Evolutionary conservation across 306 rosid species (phyloP).

Genomic region (Cicer arietinum): DNA sequence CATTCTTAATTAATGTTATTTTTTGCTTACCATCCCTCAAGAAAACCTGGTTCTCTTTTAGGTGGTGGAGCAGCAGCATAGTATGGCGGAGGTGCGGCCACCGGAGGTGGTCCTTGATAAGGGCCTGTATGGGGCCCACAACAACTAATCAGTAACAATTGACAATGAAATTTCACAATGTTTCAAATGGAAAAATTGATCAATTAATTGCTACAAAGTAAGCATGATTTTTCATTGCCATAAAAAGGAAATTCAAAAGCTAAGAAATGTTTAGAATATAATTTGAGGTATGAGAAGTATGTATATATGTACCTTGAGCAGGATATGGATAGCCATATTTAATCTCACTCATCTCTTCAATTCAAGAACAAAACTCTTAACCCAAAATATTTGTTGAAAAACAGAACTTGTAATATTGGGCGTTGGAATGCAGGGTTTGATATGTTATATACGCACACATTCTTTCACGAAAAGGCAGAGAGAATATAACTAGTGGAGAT

Average conservation of each 20-base stretch:
- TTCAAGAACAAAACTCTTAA: slow-evolving; percentile 26
- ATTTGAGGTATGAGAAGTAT: slow-evolving; percentile 25
- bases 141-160: slow-evolving; percentile 14
- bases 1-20: no score
- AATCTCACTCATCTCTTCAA: slow-evolving; percentile 59
- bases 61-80: slow-evolving; percentile 59
- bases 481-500: slow-evolving; percentile 48
- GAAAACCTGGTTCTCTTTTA: slow-evolving; percentile 58
- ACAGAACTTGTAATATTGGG: slow-evolving; percentile 7
- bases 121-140: slow-evolving; percentile 45
- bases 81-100: slow-evolving; percentile 75
- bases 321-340: slow-evolving; percentile 78
- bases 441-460: background rate
- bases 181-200: slow-evolving; percentile 17
- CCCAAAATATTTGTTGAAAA: slow-evolving; percentile 31
- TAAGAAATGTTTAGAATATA: background rate
- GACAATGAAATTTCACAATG: background rate
- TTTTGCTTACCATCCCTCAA: slow-evolving; percentile 77
- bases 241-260: slow-evolving; percentile 2
- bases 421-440: slow-evolving; percentile 30
- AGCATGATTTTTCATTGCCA: background rate
- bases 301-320: slow-evolving; percentile 58
- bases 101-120: slow-evolving; percentile 74
- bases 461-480: slow-evolving; percentile 12
- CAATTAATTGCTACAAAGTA: slow-evolving; percentile 20